Evolutionary conservation across 805 yeast species (phyloP).

Genomic region (Geotrichum ghanense): DNA sequence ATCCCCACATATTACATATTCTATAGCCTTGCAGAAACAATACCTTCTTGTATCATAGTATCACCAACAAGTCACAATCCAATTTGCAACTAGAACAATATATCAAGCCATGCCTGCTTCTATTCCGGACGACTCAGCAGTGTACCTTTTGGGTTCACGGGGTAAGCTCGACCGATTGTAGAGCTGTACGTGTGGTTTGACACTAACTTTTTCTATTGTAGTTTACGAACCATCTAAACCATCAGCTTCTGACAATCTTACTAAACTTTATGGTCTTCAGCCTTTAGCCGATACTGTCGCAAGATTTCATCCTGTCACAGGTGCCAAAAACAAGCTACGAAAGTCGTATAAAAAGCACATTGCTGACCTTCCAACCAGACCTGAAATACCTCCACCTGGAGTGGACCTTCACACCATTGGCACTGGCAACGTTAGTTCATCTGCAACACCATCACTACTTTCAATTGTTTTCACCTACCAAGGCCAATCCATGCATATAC

Average conservation of each 20-base stretch:
- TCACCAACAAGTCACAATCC: too few species aligned
- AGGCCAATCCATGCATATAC: constrained; percentile 7
- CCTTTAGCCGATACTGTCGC: constrained; percentile 71
- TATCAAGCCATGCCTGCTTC: constrained; percentile 5
- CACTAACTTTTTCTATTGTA: not conserved
- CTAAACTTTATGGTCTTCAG: constrained; percentile 55
- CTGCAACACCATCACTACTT: constrained; percentile 13
- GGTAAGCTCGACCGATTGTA: not conserved
- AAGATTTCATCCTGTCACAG: constrained; percentile 75
- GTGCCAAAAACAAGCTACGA: constrained; percentile 84
- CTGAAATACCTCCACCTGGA: constrained; percentile 27
- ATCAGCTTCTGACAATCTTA: constrained; percentile 62
- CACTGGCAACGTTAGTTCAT: constrained; percentile 18
- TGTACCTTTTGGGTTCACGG: not conserved
- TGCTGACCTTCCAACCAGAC: constrained; percentile 61
- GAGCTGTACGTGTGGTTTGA: not conserved
- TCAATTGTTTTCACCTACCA: not conserved
- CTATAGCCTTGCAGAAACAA: too few species aligned
- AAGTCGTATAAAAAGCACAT: constrained; percentile 94
- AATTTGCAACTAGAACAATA: too few species aligned
- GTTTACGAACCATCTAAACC: constrained; percentile 10
- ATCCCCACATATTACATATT: too few species aligned
- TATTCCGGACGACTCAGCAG: constrained; percentile 7
- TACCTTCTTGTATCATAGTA: too few species aligned
- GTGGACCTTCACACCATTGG: constrained; percentile 10